Conservation (phyloP, 805 yeast genomes). For the Candida xyloterini region DNA sequence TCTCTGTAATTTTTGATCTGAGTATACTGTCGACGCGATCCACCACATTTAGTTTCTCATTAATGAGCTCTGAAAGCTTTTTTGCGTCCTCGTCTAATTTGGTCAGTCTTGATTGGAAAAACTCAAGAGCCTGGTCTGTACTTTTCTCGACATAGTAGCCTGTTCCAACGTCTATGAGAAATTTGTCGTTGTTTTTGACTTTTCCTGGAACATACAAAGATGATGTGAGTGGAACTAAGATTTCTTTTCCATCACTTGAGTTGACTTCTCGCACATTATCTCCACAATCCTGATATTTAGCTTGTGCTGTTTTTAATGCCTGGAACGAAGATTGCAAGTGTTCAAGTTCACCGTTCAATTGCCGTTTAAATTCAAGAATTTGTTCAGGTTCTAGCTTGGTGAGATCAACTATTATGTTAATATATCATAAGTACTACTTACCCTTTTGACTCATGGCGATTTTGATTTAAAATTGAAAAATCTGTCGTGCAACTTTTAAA, state of each 20-base stretch:
- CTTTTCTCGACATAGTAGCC: slow-evolving; percentile 89
- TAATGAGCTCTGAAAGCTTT: slow-evolving; percentile 71
- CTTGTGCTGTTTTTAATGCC: slow-evolving; percentile 79
- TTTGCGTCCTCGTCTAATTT: slow-evolving; percentile 71
- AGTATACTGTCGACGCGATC: slow-evolving; percentile 59
- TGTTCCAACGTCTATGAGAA: slow-evolving; percentile 92
- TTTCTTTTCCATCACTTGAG: slow-evolving; percentile 40
- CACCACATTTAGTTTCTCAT: slow-evolving; percentile 65
- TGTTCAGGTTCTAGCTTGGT: slow-evolving; percentile 78
- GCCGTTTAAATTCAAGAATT: slow-evolving; percentile 75
- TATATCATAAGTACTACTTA: slow-evolving; percentile 3
- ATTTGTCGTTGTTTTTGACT: slow-evolving; percentile 59
- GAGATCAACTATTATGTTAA: slow-evolving; percentile 47
- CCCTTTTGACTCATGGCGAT: slow-evolving; percentile 16
- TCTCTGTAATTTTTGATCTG: slow-evolving; percentile 49
- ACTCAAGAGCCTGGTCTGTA: slow-evolving; percentile 60
- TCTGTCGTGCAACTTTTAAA: slow-evolving; percentile 6
- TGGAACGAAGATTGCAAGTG: slow-evolving; percentile 81
- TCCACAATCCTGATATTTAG: slow-evolving; percentile 78
- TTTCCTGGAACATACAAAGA: slow-evolving; percentile 89
- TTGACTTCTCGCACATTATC: slow-evolving; percentile 58
- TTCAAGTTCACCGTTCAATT: slow-evolving; percentile 79
- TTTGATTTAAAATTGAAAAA: neutral
- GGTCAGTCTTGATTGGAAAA: slow-evolving; percentile 68
- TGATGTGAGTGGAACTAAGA: slow-evolving; percentile 84